Conservation (phyloP, 768 basidiomycete species). For the Mycena sanguinolenta region DNA sequence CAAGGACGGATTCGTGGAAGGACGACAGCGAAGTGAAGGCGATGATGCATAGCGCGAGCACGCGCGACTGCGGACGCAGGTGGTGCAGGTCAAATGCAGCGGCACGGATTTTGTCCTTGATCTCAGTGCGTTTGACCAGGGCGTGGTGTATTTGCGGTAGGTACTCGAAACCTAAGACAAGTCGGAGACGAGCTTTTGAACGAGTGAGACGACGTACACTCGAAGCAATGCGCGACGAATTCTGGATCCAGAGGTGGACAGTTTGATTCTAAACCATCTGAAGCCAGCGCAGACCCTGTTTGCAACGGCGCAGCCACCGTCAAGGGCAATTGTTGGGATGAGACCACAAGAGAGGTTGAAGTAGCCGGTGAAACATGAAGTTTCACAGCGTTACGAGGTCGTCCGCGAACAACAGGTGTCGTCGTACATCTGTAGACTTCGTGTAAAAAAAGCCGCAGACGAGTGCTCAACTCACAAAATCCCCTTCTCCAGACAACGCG, state of each 20-base stretch:
- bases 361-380: neutral
- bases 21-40: slow-evolving; percentile 11
- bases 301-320: neutral
- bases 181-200: neutral
- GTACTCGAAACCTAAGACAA: neutral
- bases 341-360: too few relatives aligned
- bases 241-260: neutral
- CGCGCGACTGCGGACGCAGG: slow-evolving; percentile 18
- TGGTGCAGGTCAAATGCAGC: slow-evolving; percentile 12
- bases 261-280: neutral
- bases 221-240: neutral
- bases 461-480: neutral
- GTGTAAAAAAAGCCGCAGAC: too few relatives aligned
- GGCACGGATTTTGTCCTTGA: neutral
- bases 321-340: neutral
- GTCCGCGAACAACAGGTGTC: slow-evolving; percentile 12
- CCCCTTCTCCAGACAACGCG: slow-evolving; percentile 14
- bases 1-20: slow-evolving; percentile 15
- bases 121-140: neutral
- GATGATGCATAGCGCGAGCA: slow-evolving; percentile 30
- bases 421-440: slow-evolving; percentile 5
- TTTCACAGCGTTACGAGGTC: neutral
- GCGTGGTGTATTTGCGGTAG: neutral
- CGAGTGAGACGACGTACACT: neutral
- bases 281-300: neutral